Evolutionary conservation across 345 rosid species (phyloP).

Genomic region (Erysimum cheiranthoides): DNA sequence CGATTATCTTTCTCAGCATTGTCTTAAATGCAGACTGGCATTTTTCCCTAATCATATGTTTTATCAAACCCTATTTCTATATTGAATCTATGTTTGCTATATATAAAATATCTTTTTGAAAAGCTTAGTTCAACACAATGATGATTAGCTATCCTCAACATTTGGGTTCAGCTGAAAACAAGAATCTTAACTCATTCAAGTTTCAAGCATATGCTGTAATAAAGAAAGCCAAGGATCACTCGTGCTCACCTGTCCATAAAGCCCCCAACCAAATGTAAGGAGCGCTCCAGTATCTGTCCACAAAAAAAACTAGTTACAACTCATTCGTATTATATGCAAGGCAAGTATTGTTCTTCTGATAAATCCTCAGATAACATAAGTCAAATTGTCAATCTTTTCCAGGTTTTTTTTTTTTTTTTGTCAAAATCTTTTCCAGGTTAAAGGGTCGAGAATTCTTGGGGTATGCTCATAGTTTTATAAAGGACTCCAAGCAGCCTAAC

Average conservation of each 20-base stretch:
- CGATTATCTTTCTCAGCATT: slow-evolving; percentile 51
- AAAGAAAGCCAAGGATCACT: slow-evolving; percentile 25
- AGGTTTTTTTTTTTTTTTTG: no score
- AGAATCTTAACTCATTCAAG: slow-evolving; percentile 17
- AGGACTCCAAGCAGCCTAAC: slow-evolving; percentile 7
- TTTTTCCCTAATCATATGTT: not conserved
- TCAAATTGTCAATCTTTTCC: slow-evolving; percentile 1
- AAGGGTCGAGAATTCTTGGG: slow-evolving; percentile 1
- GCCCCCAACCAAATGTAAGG: slow-evolving; percentile 99
- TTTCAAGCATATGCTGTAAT: slow-evolving; percentile 14
- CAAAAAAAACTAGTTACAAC: slow-evolving; percentile 27
- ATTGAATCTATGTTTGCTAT: not conserved
- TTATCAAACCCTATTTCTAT: slow-evolving; percentile 6
- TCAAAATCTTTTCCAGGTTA: no score
- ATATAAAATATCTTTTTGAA: not conserved
- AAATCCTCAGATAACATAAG: not conserved
- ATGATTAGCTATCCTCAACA: slow-evolving; percentile 8
- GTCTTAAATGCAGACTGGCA: slow-evolving; percentile 52
- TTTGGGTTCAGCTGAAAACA: slow-evolving; percentile 12
- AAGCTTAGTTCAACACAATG: slow-evolving; percentile 28
- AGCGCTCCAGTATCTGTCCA: slow-evolving; percentile 92
- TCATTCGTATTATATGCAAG: not conserved
- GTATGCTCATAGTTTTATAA: not conserved
- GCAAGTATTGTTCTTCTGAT: not conserved
- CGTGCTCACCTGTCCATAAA: slow-evolving; percentile 93